Conservation (phyloP, 495 filamentous ascomycete species). For the Penicillium paxilli region DNA sequence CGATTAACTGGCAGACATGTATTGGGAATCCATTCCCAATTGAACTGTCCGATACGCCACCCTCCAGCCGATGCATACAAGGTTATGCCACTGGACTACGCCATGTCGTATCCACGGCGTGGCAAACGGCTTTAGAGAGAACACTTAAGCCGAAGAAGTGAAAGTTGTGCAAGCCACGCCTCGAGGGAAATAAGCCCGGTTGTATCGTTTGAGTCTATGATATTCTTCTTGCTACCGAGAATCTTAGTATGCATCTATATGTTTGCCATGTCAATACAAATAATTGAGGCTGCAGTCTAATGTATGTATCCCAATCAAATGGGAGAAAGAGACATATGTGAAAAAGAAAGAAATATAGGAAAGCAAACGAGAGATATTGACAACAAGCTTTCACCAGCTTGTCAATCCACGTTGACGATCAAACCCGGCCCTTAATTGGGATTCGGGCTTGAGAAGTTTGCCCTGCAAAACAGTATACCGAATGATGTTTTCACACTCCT, state of each 20-base stretch:
- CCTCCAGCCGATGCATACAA: background rate
- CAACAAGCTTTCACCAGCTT: conserved; percentile 67
- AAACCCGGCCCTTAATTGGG: conserved; percentile 86
- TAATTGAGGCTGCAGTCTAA: background rate
- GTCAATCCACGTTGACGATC: conserved; percentile 75
- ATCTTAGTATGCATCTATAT: background rate
- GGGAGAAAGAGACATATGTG: background rate
- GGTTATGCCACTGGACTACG: background rate
- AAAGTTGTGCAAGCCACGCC: background rate
- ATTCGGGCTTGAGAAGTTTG: conserved; percentile 84
- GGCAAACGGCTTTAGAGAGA: background rate
- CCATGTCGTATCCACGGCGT: background rate
- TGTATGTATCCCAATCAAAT: background rate
- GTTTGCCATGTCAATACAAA: background rate
- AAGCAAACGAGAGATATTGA: background rate
- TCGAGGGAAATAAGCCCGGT: background rate
- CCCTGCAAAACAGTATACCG: conserved; percentile 88
- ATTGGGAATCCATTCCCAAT: background rate
- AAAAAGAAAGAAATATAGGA: background rate
- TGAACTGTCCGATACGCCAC: background rate
- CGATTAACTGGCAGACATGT: too few species aligned
- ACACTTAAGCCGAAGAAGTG: background rate
- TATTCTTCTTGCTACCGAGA: background rate
- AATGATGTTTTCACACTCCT: conserved; percentile 94
- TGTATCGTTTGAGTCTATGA: background rate